Base-by-base conservation (phyloP, 345 rosid species). In the Arabidopsis arenosa region DNA sequence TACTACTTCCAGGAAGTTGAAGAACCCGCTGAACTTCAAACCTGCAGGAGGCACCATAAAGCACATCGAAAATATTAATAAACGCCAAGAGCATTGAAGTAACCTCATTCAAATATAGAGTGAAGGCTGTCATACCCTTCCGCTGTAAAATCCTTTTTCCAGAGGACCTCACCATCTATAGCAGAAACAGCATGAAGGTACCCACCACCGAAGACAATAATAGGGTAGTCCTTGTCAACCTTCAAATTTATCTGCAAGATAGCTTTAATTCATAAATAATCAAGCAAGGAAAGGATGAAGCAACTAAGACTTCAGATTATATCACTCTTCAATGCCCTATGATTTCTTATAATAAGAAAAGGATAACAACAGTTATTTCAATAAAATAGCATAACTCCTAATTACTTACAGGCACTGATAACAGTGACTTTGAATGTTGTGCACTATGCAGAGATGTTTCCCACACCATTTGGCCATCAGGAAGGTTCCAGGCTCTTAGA, bases 401-500 rank as follows among this genome's bases (percentile, higher is more conserved):
- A 47, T 68, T 35, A 83, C 93, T 84, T 68, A 91, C 98, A 82
- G 80, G 88, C 37, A 87, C 88, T 3, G 84, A 78, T 75, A 94
- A 69, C 62, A 84, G 75, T 54, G 97, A 81, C 81, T 88, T 89
- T 0, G 97, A 89, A 66, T 67, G 73, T 71, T 82, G 82, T 10
- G 86, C 82, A 7, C 88, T 88, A 51, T 74, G 83, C 80, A 95
- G 84, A 44, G 81, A 80, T 69, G 96, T 83, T 79, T 92, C 96
- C 99, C 99, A 92, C 63, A 88, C 97, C 97, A 95, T 88, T 78
- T 92, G 99, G 54, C 99, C 97, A 83, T 95, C 98, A 58, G 98
- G 97, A 76, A 95, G 99, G 83, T 92, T 95, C 98, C 99, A 95
- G 6, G 98, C 97, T 84, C 99, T 82, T 69, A 95, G 48, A 68